phyloP scores from a whole-genome alignment of 495 filamentous ascomycete genomes.

The Penicillium dipodomyicola region DNA sequence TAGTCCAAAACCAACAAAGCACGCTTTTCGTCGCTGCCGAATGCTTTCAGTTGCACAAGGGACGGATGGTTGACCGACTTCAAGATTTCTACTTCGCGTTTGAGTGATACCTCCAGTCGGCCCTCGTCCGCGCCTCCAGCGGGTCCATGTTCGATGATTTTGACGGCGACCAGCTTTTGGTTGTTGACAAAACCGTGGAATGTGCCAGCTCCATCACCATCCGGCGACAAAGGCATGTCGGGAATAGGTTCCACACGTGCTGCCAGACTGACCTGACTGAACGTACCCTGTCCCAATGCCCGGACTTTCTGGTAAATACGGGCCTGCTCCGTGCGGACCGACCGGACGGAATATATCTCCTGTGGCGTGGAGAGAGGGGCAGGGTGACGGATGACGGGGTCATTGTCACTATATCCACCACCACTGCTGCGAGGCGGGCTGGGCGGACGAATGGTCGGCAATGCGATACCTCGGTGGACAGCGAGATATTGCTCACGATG shows the following conservation, averaged over 20 bases:
- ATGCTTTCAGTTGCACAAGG: conserved; percentile 83
- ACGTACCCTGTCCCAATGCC: conserved; percentile 86
- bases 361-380: conserved; percentile 23
- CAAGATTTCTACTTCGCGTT: conserved; percentile 92
- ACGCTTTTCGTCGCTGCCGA: conserved; percentile 73
- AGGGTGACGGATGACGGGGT: conserved; percentile 32
- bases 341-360: conserved; percentile 46
- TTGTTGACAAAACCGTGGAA: conserved; percentile 45
- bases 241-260: conserved; percentile 52
- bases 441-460: conserved; percentile 59
- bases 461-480: conserved; percentile 66
- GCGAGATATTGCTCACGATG: conserved; percentile 82
- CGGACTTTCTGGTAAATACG: conserved; percentile 70
- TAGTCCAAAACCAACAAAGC: conserved; percentile 86
- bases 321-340: conserved; percentile 44
- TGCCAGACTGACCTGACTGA: conserved; percentile 88
- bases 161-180: conserved; percentile 84
- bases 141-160: conserved; percentile 91
- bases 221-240: conserved; percentile 25
- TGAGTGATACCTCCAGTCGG: conserved; percentile 84
- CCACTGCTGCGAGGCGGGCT: conserved; percentile 67
- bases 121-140: conserved; percentile 88
- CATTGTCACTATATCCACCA: conserved; percentile 39
- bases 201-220: conserved; percentile 38
- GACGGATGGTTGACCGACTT: conserved; percentile 83